Evolutionary conservation across 2,329 filamentous ascomycete species (phyloP), one percentile per base, ranked within the genome.

Genomic region (Ceratocystis eucalypticola): DNA sequence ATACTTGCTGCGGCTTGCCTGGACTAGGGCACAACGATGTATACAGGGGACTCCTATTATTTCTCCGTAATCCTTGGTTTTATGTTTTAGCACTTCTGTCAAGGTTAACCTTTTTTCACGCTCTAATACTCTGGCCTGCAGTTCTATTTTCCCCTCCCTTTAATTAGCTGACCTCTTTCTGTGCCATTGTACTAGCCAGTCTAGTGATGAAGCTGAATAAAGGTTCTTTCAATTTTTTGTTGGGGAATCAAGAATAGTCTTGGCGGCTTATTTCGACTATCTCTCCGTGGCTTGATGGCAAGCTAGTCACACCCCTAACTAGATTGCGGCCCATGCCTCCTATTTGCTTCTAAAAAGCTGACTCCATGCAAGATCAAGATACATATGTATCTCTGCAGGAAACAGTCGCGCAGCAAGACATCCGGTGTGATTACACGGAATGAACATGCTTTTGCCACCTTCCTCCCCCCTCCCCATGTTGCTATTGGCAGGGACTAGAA

Each of bases 141-240:
- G n/a, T 20, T 59, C 17, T 59, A 37, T 37, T 59, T 37, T 20
- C 5, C 55, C 48, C 48, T 15, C 46, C 22, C 46, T 50, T 50
- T 10, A 8, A 22, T 50, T 53, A 12, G 48, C 20, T 2, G 6
- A n/a, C 48, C 3, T 15, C 12, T 22, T 17, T 33, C 12, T 57
- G 53, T 57, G 53, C 53, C 28, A 30, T 57, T 25, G 22, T 30
- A 15, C 28, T 28, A 30, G 12, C n/a, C 8, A 33, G 10, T 15
- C 37, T 41, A 20, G 55, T 37, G 55, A 8, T 30, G 37, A 41
- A 37, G 55, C 33, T 28, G 12, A 7, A 37, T 37, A 2, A 37
- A 25, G 74, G 15, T 62, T 68, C 30, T 57, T 17, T 37, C 55
- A n/a, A 10, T 15, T 55, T 37, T 55, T 65, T 57, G 33, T 28